These are phyloP conservation scores for Lenwebbia sp. DNA, from an alignment of 345 rosid genomes.

Conservation along the genomic window DNA sequence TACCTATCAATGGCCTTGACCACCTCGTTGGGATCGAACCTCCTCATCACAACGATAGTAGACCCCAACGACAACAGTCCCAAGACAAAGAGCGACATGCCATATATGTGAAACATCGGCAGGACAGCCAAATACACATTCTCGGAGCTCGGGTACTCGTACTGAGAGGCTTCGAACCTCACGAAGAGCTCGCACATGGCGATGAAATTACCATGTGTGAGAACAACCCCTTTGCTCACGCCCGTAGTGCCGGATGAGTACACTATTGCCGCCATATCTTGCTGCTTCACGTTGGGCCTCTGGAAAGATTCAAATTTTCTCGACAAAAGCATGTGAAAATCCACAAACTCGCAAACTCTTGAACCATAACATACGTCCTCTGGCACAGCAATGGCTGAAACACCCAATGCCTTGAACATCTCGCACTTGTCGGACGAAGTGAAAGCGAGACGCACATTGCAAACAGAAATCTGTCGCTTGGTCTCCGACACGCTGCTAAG, in stretches of 20 bases:
- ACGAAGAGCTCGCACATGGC: slow-evolving; percentile 66
- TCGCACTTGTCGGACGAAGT: slow-evolving; percentile 19
- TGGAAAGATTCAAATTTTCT: slow-evolving; percentile 8
- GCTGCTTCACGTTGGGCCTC: slow-evolving; percentile 46
- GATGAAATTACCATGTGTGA: slow-evolving; percentile 64
- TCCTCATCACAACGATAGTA: slow-evolving; percentile 60
- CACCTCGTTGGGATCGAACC: slow-evolving; percentile 36
- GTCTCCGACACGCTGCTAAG: slow-evolving; percentile 37
- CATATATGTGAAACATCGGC: slow-evolving; percentile 81
- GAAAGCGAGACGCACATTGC: slow-evolving; percentile 37
- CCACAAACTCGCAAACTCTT: slow-evolving; percentile 4
- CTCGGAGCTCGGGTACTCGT: slow-evolving; percentile 26
- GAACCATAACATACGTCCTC: not conserved
- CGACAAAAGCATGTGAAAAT: slow-evolving; percentile 26
- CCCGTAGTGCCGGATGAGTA: slow-evolving; percentile 88
- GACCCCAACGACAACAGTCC: slow-evolving; percentile 65
- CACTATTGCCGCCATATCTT: slow-evolving; percentile 69
- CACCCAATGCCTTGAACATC: slow-evolving; percentile 21
- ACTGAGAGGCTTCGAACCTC: slow-evolving; percentile 68
- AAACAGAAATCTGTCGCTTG: slow-evolving; percentile 29
- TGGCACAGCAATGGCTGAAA: slow-evolving; percentile 35
- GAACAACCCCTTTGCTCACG: slow-evolving; percentile 61
- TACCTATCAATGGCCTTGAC: slow-evolving; percentile 34
- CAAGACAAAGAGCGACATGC: slow-evolving; percentile 47
- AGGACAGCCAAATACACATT: slow-evolving; percentile 57